Conservation (phyloP, 805 yeast genomes). For the Cyberlindnera maritima region DNA sequence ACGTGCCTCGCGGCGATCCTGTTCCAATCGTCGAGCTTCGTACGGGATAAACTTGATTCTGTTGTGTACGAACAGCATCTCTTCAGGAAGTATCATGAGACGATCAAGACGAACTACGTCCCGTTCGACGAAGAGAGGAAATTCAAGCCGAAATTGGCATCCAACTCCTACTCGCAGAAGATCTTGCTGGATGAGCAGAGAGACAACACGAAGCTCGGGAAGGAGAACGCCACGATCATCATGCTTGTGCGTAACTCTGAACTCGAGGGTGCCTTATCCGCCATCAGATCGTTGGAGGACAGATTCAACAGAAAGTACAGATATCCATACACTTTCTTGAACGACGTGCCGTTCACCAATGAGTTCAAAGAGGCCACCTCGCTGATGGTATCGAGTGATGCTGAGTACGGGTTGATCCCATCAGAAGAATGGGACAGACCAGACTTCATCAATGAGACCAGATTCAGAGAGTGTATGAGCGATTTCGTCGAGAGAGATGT, state of each 20-base stretch:
- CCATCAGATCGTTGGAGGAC: slow-evolving; percentile 79
- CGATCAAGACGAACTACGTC: slow-evolving; percentile 24
- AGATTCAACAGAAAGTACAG: slow-evolving; percentile 63
- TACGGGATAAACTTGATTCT: slow-evolving; percentile 23
- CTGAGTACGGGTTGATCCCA: slow-evolving; percentile 67
- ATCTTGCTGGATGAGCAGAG: slow-evolving; percentile 28
- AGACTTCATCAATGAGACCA: slow-evolving; percentile 57
- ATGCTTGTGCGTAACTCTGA: slow-evolving; percentile 88
- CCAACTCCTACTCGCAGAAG: slow-evolving; percentile 37
- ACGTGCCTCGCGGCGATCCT: slow-evolving; percentile 23
- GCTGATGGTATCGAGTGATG: slow-evolving; percentile 59
- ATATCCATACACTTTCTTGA: slow-evolving; percentile 78
- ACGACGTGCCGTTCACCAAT: slow-evolving; percentile 66
- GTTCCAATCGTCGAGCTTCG: slow-evolving; percentile 20
- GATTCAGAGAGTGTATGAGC: slow-evolving; percentile 44
- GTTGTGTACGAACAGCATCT: slow-evolving; percentile 20
- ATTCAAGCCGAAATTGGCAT: slow-evolving; percentile 33
- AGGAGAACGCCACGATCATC: slow-evolving; percentile 79
- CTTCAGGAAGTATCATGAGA: slow-evolving; percentile 9
- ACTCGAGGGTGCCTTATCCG: slow-evolving; percentile 63
- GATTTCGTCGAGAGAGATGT: slow-evolving; percentile 46
- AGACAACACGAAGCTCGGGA: slow-evolving; percentile 41
- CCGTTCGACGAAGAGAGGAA: slow-evolving; percentile 21
- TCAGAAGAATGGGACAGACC: slow-evolving; percentile 79
- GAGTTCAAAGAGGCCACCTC: slow-evolving; percentile 61